Percentiles rank a stretch among this genome's conserved stretches.
Conservation (phyloP, 441 rosid genomes). For the Iberis amara region DNA sequence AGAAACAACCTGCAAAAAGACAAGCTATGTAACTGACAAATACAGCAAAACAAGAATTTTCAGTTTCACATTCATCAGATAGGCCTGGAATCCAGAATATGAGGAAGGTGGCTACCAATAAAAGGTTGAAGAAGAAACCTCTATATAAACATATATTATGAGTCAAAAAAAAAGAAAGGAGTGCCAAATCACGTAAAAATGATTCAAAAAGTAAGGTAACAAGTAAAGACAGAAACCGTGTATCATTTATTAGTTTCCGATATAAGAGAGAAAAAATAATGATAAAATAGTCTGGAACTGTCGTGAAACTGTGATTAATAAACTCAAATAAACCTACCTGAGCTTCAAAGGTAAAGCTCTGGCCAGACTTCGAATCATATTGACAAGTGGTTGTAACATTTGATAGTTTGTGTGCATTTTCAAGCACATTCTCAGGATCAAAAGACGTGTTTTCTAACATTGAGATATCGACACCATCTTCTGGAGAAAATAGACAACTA, state of each 20-base stretch:
- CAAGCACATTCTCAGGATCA: conserved; percentile 43
- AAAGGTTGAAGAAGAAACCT: conserved; percentile 11
- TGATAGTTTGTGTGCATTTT: conserved; percentile 38
- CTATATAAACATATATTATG: conserved; percentile 5
- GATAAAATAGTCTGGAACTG: background rate
- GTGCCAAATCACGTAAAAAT: background rate
- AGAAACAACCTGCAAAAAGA: conserved; percentile 66
- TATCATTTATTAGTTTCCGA: background rate
- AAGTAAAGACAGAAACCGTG: background rate
- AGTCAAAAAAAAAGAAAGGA: conserved; percentile 15
- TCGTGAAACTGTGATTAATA: too few species aligned
- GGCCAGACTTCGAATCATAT: conserved; percentile 40
- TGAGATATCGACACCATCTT: conserved; percentile 83
- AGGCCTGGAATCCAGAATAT: background rate
- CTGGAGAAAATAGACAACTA: conserved; percentile 73
- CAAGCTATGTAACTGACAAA: conserved; percentile 26
- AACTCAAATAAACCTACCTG: conserved; percentile 48
- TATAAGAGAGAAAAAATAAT: background rate
- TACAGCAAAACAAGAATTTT: conserved; percentile 8
- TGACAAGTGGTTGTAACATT: conserved; percentile 40
- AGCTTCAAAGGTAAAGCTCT: conserved; percentile 86
- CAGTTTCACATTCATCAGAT: background rate
- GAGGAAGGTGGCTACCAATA: conserved; percentile 6
- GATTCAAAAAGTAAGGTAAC: too few species aligned
- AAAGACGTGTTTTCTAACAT: conserved; percentile 51